These are phyloP conservation scores for Haplosporangium sp. DNA, from an alignment of 371 early-diverging fungal species.

Conservation along the genomic window DNA sequence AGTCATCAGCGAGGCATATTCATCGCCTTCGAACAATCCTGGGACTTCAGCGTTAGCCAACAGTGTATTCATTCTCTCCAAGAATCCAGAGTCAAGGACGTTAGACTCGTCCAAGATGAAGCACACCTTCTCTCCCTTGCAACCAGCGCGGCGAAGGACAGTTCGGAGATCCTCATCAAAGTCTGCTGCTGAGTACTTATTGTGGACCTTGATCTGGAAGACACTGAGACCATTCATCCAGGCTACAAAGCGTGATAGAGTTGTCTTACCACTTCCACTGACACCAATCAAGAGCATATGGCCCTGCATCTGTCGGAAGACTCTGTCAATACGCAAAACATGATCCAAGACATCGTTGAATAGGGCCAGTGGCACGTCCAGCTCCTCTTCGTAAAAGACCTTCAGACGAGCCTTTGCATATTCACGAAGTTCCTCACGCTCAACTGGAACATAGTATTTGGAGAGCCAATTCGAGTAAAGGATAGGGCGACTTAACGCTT, in stretches of 20 bases:
- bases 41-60: constrained; percentile 99
- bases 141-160: constrained; percentile 93
- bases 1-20: constrained; percentile 94
- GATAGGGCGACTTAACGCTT: constrained; percentile 91
- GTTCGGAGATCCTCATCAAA: constrained; percentile 97
- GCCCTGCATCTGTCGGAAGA: constrained; percentile 98
- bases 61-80: constrained; percentile 99
- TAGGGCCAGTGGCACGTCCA: constrained; percentile 95
- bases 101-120: constrained; percentile 99
- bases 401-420: constrained; percentile 95
- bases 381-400: constrained; percentile 99
- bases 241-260: constrained; percentile 96
- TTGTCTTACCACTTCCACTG: constrained; percentile 96
- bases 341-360: constrained; percentile 98
- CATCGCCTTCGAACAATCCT: constrained; percentile 98
- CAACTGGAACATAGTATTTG: constrained; percentile 91
- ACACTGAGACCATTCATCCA: constrained; percentile 99
- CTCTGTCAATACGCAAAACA: constrained; percentile 97
- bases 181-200: constrained; percentile 95
- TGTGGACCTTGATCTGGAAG: constrained; percentile 97
- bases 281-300: constrained; percentile 98
- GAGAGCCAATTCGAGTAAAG: constrained; percentile 98
- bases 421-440: constrained; percentile 90
- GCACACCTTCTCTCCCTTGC: constrained; percentile 98
- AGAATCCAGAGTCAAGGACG: constrained; percentile 95